Evolutionary conservation across 305 asterid genomes (phyloP), one percentile per base, ranked within the genome.

Genomic region (Fraxinus angustifolia): DNA sequence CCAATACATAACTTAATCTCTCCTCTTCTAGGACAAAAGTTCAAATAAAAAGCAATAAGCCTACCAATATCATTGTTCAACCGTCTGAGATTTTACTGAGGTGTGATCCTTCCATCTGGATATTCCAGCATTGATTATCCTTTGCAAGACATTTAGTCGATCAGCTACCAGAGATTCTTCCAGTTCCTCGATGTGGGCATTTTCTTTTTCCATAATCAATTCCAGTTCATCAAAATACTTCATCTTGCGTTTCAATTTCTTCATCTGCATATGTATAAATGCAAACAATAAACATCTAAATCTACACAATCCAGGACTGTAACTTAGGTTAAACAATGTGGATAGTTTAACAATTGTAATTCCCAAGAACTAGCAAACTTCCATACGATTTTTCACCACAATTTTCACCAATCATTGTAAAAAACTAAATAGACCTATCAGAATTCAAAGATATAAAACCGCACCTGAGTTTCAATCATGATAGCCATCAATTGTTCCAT

Each of bases 401-500:
- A 60, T 60, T 60, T 60, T 8, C 31, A n/a, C 31, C 30, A 21
- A 58, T 58, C 26, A 19, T 58, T 58, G 30, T 19, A 19, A 21
- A 53, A 58, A 21, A 58, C 70, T 58, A 58, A 58, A 21, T 70
- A 71, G 45, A 31, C 12, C 42, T 77, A 70, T 75, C 58, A 60
- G 56, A 34, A 78, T 45, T 62, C 10, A 17, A 60, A 62, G 79
- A 68, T 23, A 77, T 48, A 75, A 71, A 81, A 79, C 58, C 78
- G 72, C 21, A 93, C 99, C 97, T 95, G 99, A 38, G 91, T 77
- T 76, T 93, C 98, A 34, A 95, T 86, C 84, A 93, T 78, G 45
- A 79, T 84, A 79, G 99, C 90, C 84, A 95, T 80, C 84, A 91
- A 83, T 85, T 88, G 88, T 78, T 91, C 94, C n/a, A 95, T 91